Base-by-base conservation (phyloP, 345 rosid species). In the Melaleuca alternifolia region DNA sequence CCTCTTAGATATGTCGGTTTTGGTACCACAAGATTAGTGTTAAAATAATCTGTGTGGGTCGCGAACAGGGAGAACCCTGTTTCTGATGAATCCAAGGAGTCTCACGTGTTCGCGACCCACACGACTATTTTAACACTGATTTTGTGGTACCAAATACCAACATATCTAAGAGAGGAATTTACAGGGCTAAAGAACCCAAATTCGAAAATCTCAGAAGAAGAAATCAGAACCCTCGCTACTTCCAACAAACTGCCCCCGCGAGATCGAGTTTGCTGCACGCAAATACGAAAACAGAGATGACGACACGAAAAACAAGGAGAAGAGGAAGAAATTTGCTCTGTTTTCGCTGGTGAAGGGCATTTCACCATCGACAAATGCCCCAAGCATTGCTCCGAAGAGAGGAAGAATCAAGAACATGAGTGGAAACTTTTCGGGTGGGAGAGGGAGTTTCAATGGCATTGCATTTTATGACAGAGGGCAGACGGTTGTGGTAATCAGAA, bases 71-170 rank as follows among this genome's bases (percentile, higher is more conserved):
- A 91, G 11, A 86, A 0, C 5, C 95, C 98, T 7, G 84, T 96
- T 16, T 84, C 89, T 14, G 92, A 87, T 53, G 51, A 33, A 56
- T 87, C 82, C n/a, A n/a, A n/a, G n/a, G n/a, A n/a, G n/a, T n/a
- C n/a, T n/a, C n/a, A n/a, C n/a, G n/a, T 89, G 84, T 96, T 96
- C 30, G 98, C 96, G 16, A 95, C 92, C 99, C 98, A 96, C 2
- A 96, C 91, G 50, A 93, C 88, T 3, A 94, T 46, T 48, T 41
- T 81, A 8, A 79, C 87, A 13, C 92, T 89, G 62, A 91, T 85
- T 77, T 88, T 85, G 90, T 89, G 53, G 86, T 94, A 96, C 96
- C 97, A 88, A 8, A 95, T 92, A 26, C 98, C 98, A 5, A 94
- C 87, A 88, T 91, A 96, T 82, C 96, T 88, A 8, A 65, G 87